Evolutionary conservation across 192 early-diverging fungal genomes (phyloP).

Genomic region (Powellomyces hirtus): DNA sequence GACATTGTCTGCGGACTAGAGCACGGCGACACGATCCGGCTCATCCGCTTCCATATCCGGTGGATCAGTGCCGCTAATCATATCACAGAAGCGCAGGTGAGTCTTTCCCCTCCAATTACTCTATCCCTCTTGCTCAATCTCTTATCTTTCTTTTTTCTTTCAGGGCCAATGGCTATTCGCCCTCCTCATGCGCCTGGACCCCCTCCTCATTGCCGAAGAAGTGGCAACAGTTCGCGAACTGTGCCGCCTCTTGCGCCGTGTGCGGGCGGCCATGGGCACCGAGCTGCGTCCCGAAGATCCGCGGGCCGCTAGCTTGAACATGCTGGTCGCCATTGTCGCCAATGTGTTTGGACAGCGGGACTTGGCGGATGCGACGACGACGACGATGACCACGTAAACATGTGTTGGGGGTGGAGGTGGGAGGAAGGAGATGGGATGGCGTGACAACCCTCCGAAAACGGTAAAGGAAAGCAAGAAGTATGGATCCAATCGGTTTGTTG

Average conservation of each 20-base stretch:
- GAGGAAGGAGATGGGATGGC: background rate
- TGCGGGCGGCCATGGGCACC: conserved; percentile 11
- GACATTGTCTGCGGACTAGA: conserved; percentile 1
- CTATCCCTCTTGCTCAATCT: background rate
- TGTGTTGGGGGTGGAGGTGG: background rate
- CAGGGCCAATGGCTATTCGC: conserved; percentile 35
- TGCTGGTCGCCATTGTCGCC: conserved; percentile 26
- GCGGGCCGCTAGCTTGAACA: conserved; percentile 22
- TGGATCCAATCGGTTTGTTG: too few relatives aligned
- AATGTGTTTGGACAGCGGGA: conserved; percentile 23
- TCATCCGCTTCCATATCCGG: conserved; percentile 2
- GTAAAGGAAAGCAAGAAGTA: too few relatives aligned
- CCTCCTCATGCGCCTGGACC: conserved; percentile 19
- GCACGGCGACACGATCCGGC: conserved; percentile 9
- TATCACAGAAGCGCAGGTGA: conserved; percentile 16
- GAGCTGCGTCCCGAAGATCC: conserved; percentile 9
- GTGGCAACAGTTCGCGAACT: conserved; percentile 18
- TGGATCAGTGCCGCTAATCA: background rate
- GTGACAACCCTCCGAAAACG: too few relatives aligned
- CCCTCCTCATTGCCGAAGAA: conserved; percentile 24
- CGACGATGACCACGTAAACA: background rate
- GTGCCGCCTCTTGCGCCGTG: conserved; percentile 12
- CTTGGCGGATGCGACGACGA: conserved; percentile 12
- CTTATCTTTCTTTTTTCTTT: background rate
- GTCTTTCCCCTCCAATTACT: background rate